These are phyloP conservation scores for Ilyonectria mors-panacis DNA, from an alignment of 2,329 filamentous ascomycete species.

Conservation along the genomic window DNA sequence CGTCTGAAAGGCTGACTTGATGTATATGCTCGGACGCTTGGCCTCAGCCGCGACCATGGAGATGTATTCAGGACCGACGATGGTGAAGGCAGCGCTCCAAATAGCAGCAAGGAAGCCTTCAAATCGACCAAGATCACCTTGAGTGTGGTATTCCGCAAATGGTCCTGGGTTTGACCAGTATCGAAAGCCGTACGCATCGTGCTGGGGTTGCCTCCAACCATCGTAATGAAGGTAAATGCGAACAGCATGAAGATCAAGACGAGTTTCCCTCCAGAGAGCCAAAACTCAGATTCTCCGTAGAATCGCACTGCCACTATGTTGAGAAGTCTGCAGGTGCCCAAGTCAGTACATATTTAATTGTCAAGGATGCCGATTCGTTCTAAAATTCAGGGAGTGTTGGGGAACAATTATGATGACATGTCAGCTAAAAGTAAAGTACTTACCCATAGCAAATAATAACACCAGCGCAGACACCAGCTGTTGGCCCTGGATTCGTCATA, in stretches of 20 bases:
- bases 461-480: conserved; percentile 72
- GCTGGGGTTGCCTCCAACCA: conserved; percentile 81
- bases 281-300: conserved; percentile 82
- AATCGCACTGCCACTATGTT: conserved; percentile 77
- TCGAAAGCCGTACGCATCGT: conserved; percentile 80
- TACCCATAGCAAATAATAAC: conserved; percentile 71
- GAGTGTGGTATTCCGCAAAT: conserved; percentile 69
- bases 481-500: conserved; percentile 75
- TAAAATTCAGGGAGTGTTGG: not conserved
- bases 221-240: conserved; percentile 82
- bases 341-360: too few species aligned
- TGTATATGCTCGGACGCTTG: conserved; percentile 72
- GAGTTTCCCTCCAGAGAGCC: conserved; percentile 74
- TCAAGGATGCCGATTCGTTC: too few species aligned
- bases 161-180: conserved; percentile 68
- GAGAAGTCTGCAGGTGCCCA: conserved; percentile 58
- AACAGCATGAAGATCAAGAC: conserved; percentile 78
- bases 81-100: conserved; percentile 74
- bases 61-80: conserved; percentile 78
- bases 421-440: conserved; percentile 42
- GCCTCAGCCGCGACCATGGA: conserved; percentile 79
- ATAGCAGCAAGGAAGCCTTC: conserved; percentile 79
- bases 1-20: conserved; percentile 80
- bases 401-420: conserved; percentile 2
- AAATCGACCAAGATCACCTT: conserved; percentile 75